Percentiles rank a stretch among this genome's conserved stretches.
Evolutionary conservation across 192 early-diverging fungal genomes (phyloP).

Genomic region (Dissophora ornata): DNA sequence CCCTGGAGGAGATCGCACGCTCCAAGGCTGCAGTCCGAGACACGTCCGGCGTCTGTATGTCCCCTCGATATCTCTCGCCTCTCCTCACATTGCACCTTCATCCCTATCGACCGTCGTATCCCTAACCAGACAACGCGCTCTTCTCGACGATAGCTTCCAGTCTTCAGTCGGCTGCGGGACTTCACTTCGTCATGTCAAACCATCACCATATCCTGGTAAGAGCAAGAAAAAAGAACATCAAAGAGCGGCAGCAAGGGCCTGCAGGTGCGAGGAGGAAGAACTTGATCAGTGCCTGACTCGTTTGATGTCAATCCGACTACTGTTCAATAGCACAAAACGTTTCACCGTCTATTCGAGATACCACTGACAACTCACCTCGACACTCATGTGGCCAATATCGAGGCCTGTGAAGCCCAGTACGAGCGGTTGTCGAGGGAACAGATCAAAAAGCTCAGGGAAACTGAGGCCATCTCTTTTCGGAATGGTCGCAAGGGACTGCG

Average conservation of each 20-base stretch:
- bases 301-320: too few species aligned
- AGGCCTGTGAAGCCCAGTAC: constrained; percentile 57
- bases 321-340: constrained; percentile 47
- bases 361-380: constrained; percentile 60
- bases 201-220: constrained; percentile 66
- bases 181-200: constrained; percentile 65
- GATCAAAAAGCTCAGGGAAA: constrained; percentile 61
- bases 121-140: too few species aligned
- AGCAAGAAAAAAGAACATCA: not conserved
- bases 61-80: too few species aligned
- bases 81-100: too few species aligned
- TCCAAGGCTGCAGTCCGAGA: constrained; percentile 56
- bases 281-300: too few species aligned
- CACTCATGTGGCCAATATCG: constrained; percentile 55
- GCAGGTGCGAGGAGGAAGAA: too few species aligned
- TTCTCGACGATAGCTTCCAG: constrained; percentile 54
- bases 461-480: constrained; percentile 57
- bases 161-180: constrained; percentile 61
- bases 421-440: constrained; percentile 55
- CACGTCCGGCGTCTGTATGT: constrained; percentile 43
- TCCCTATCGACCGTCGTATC: too few species aligned
- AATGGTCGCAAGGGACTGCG: constrained; percentile 58
- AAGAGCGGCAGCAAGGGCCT: too few species aligned
- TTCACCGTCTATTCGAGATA: constrained; percentile 61
- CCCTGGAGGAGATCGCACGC: constrained; percentile 60